These are phyloP conservation scores for Puccinia hordei DNA, from an alignment of 1,284 basidiomycete species.

Conservation along the genomic window DNA sequence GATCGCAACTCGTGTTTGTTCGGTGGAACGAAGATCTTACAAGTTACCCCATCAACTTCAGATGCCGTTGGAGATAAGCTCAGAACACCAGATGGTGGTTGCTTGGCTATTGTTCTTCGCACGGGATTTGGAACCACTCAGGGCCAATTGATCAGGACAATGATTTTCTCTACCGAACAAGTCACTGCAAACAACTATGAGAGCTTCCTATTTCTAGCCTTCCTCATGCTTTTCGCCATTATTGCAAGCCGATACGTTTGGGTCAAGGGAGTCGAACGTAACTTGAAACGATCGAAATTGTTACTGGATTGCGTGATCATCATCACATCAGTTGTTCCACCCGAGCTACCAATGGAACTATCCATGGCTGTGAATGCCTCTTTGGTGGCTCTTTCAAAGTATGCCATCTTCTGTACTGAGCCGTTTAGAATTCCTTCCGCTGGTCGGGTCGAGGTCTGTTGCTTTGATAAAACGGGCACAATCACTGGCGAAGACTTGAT, in stretches of 20 bases:
- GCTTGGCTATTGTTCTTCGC: conserved; percentile 82
- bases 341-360: conserved; percentile 93
- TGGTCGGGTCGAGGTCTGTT: conserved; percentile 90
- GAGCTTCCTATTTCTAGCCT: conserved; percentile 91
- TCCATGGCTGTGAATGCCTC: conserved; percentile 91
- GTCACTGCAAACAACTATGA: conserved; percentile 92
- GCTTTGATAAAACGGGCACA: conserved; percentile 96
- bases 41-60: conserved; percentile 64
- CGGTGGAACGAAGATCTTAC: conserved; percentile 89
- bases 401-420: conserved; percentile 93
- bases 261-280: conserved; percentile 85
- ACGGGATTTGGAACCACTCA: conserved; percentile 97
- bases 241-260: conserved; percentile 95
- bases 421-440: conserved; percentile 93
- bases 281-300: conserved; percentile 87
- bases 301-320: conserved; percentile 90
- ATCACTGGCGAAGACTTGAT: conserved; percentile 94
- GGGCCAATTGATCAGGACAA: conserved; percentile 90
- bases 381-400: conserved; percentile 87
- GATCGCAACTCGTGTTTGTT: conserved; percentile 83
- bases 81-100: conserved; percentile 79
- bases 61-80: conserved; percentile 55
- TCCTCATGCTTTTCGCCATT: conserved; percentile 91
- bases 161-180: conserved; percentile 95
- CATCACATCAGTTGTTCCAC: conserved; percentile 91